Conservation (phyloP, 768 basidiomycete genomes). For the Phanerochaete sordida region DNA sequence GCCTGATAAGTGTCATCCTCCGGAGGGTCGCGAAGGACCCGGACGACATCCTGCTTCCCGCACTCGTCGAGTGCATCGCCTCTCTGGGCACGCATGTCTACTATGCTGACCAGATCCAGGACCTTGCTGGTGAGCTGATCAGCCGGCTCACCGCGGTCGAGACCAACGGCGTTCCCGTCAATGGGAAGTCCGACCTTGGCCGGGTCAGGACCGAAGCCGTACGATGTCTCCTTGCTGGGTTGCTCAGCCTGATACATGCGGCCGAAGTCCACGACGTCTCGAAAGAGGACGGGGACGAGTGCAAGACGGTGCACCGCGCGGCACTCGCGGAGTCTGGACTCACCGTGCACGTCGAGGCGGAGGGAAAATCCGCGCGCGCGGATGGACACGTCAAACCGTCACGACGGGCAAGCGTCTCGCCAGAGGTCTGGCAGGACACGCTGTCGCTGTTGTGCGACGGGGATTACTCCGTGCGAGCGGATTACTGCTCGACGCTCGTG, state of each 20-base stretch:
- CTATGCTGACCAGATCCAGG: slow-evolving; percentile 95
- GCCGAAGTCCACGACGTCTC: slow-evolving; percentile 47
- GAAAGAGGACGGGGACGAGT: slow-evolving; percentile 25
- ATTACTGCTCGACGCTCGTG: slow-evolving; percentile 71
- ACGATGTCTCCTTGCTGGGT: slow-evolving; percentile 62
- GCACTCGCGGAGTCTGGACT: slow-evolving; percentile 8
- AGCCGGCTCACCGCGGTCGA: slow-evolving; percentile 71
- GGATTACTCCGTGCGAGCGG: slow-evolving; percentile 73
- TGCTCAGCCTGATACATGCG: slow-evolving; percentile 66
- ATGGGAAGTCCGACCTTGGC: slow-evolving; percentile 28
- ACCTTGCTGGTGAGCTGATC: slow-evolving; percentile 81
- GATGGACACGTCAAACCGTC: slow-evolving; percentile 35
- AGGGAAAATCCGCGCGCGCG: slow-evolving; percentile 6
- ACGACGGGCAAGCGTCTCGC: slow-evolving; percentile 65
- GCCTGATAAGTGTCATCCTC: slow-evolving; percentile 68
- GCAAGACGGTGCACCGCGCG: slow-evolving; percentile 7
- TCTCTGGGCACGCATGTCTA: slow-evolving; percentile 90
- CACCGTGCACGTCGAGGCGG: slow-evolving; percentile 11
- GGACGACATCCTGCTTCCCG: slow-evolving; percentile 61
- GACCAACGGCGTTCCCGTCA: slow-evolving; percentile 50
- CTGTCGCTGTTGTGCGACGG: slow-evolving; percentile 78
- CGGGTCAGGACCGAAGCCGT: slow-evolving; percentile 60
- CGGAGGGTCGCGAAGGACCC: slow-evolving; percentile 62
- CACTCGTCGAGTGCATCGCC: slow-evolving; percentile 72
- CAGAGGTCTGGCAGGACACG: slow-evolving; percentile 91